Evolutionary conservation across 768 basidiomycete species (phyloP), one percentile per base, ranked within the genome.

Genomic region (Auriculariales sp.): DNA sequence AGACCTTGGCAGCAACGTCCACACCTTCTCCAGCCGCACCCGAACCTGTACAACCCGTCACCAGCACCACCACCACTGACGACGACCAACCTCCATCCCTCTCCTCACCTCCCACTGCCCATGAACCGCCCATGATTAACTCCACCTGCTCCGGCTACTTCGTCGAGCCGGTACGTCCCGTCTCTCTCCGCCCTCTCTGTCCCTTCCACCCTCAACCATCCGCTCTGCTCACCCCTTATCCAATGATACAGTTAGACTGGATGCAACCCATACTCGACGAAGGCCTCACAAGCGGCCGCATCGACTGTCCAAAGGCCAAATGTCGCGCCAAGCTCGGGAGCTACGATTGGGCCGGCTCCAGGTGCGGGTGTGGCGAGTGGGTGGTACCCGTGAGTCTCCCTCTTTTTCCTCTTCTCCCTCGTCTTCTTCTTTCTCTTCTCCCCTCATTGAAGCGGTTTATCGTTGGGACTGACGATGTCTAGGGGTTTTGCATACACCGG

Each of bases 111-210:
- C 22, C 39, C 22, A 19, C 39, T 11, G 12, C 39, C 15, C 31
- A 15, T 15, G 31, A 32, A 6, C 22, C 19, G 6, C 39, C 39
- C 27, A 19, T 93, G 44, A 64, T 72, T 30, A 88, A 92, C 59
- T 69, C 83, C 12, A 81, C 82, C 57, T 98, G 95, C 64, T 94
- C 92, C 1, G 93, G 92, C 6, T 99, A 99, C 64, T 98, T 97
- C 60, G 79, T 97, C 39, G 94, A 98, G 62, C 91, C 92, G 30
- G 90, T 95, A 58, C 56, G 86, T 72, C 6, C 19, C 19, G 51
- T 44, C 30, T 35, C 4, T 11, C n/a, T 11, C 24, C 10, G 15
- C 27, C 39, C 46, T 45, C 9, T 52, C 34, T 28, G 28, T 29
- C 14, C 33, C 10, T 42, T 42, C 48, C 25, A 27, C 28, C 7